These are phyloP conservation scores for Lentinus brumalis DNA, from an alignment of 768 basidiomycete species.

Conservation along the genomic window DNA sequence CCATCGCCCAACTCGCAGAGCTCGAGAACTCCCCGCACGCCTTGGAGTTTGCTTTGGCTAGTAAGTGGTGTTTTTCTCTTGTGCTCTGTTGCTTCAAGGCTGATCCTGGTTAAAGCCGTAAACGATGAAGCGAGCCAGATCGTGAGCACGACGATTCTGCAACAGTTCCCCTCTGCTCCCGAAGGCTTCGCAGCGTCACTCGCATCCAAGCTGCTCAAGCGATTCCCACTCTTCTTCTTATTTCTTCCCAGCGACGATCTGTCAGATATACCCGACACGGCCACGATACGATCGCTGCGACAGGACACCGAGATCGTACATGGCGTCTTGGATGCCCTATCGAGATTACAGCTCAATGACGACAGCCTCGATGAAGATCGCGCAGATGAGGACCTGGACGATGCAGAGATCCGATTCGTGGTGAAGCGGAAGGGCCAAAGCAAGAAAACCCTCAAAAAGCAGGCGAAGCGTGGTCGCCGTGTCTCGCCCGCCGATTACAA, in stretches of 20 bases:
- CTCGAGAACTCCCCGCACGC: no score
- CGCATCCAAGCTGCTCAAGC: not conserved
- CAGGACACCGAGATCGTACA: no score
- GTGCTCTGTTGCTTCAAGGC: no score
- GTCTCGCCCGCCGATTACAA: constrained; percentile 24
- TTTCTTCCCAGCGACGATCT: constrained; percentile 6
- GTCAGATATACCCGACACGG: not conserved
- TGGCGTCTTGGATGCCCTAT: no score
- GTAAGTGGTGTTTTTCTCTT: no score
- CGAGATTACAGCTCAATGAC: no score
- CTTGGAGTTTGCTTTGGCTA: no score
- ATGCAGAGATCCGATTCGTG: not conserved
- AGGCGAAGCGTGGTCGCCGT: constrained; percentile 16
- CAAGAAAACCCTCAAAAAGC: not conserved
- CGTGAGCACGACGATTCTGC: not conserved
- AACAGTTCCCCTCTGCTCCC: constrained; percentile 1
- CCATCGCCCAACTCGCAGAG: no score
- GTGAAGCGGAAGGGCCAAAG: not conserved
- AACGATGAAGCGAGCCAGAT: not conserved
- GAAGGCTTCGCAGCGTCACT: constrained; percentile 1
- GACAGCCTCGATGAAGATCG: no score
- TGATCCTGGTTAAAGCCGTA: not conserved
- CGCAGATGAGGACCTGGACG: no score
- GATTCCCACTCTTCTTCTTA: constrained; percentile 8
- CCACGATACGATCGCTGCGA: not conserved